A percentile compares a stretch with the other conserved stretches of the same genome.
Conservation (phyloP, 805 yeast genomes). For the Barnettozyma pratensis region DNA sequence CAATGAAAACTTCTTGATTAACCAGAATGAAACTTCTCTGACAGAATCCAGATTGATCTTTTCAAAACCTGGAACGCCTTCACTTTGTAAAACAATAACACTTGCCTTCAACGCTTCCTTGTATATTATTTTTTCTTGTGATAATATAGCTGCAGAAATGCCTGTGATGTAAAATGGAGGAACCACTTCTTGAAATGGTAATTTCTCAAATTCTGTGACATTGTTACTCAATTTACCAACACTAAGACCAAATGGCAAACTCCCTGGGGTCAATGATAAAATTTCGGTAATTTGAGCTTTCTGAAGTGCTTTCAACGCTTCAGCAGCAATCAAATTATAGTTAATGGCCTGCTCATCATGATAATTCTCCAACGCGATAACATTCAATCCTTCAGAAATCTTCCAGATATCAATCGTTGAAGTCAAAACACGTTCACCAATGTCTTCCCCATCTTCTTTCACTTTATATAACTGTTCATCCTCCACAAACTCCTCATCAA, state of each 20-base stretch:
- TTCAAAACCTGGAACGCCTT: slow-evolving; percentile 59
- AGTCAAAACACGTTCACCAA: not conserved
- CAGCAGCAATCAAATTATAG: slow-evolving; percentile 25
- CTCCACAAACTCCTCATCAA: slow-evolving; percentile 34
- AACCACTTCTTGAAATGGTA: slow-evolving; percentile 26
- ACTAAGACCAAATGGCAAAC: slow-evolving; percentile 24
- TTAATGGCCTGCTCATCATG: slow-evolving; percentile 29
- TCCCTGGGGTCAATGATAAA: slow-evolving; percentile 30
- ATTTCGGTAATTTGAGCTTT: slow-evolving; percentile 2
- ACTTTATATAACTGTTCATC: slow-evolving; percentile 45
- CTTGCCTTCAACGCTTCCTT: slow-evolving; percentile 8
- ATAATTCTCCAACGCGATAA: slow-evolving; percentile 16
- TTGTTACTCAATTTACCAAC: slow-evolving; percentile 14
- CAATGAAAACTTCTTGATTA: slow-evolving; percentile 6
- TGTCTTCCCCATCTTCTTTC: slow-evolving; percentile 2
- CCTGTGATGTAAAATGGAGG: slow-evolving; percentile 67
- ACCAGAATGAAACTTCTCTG: slow-evolving; percentile 9
- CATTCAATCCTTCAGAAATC: slow-evolving; percentile 11
- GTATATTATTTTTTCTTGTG: slow-evolving; percentile 18
- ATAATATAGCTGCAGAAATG: slow-evolving; percentile 41
- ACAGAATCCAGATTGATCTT: slow-evolving; percentile 38
- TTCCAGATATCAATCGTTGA: slow-evolving; percentile 13
- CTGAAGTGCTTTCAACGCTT: slow-evolving; percentile 14
- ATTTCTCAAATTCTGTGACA: slow-evolving; percentile 1
- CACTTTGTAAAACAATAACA: slow-evolving; percentile 40